Conservation (phyloP, 2,329 filamentous ascomycete genomes). For the Scytalidium sp. region DNA sequence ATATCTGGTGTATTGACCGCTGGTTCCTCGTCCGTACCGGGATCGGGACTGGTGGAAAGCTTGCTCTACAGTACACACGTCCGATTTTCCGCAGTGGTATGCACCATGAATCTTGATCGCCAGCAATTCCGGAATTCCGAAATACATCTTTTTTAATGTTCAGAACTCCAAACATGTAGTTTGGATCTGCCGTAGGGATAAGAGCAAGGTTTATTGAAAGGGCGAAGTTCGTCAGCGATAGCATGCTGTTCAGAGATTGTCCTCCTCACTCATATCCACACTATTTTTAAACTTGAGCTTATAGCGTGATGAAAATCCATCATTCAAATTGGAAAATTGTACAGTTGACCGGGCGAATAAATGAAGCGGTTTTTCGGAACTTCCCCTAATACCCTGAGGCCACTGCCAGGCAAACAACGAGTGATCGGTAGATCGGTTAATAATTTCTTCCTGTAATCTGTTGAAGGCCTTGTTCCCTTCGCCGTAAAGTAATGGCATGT, state of each 20-base stretch:
- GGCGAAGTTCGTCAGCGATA: background rate
- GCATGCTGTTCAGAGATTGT: background rate
- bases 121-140: background rate
- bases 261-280: background rate
- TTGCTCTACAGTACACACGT: background rate
- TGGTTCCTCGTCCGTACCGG: background rate
- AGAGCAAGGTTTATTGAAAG: background rate
- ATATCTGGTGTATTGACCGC: slow-evolving; percentile 1
- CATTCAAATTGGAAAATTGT: background rate
- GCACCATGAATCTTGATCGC: background rate
- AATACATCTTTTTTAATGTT: background rate
- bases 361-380: background rate
- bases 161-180: background rate
- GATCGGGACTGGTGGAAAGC: background rate
- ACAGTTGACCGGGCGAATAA: background rate
- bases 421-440: slow-evolving; percentile 31
- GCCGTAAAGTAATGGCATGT: slow-evolving; percentile 41
- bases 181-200: background rate
- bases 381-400: background rate
- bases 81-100: background rate
- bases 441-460: slow-evolving; percentile 33
- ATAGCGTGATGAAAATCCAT: background rate
- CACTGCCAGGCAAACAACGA: slow-evolving; percentile 28
- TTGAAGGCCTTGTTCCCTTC: slow-evolving; percentile 31
- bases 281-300: background rate